Conservation (phyloP, 2,329 filamentous ascomycete genomes). For the Penicillium sclerotigenum region DNA sequence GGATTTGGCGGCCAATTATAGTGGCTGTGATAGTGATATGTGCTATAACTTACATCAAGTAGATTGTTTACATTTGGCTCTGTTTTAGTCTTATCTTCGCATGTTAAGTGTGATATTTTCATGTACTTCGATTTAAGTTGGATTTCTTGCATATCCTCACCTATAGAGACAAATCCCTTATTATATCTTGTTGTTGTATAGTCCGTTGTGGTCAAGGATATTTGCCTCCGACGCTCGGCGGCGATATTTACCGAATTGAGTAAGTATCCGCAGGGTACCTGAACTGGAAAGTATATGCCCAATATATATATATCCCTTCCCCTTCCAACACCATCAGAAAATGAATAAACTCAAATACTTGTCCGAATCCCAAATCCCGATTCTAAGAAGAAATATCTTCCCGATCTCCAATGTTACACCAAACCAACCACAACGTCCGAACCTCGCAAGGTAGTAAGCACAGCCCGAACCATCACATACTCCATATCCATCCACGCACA, state of each 20-base stretch:
- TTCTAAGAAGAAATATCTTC: not conserved
- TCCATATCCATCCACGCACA: not conserved
- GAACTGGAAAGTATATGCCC: not conserved
- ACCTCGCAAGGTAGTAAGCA: slow-evolving; percentile 5
- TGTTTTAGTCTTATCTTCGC: not conserved
- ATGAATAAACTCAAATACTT: not conserved
- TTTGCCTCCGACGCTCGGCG: not conserved
- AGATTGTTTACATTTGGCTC: not conserved
- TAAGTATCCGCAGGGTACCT: not conserved
- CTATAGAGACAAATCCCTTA: not conserved
- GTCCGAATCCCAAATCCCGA: not conserved
- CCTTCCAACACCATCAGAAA: not conserved
- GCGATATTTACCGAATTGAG: not conserved
- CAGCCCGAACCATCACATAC: not conserved
- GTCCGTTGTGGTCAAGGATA: not conserved
- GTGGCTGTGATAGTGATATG: not conserved
- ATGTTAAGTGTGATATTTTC: not conserved
- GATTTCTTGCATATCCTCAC: not conserved
- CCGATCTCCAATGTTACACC: not conserved
- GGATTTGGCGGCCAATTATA: not conserved
- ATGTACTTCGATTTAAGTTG: not conserved
- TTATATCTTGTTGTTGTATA: not conserved
- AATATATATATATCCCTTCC: not conserved
- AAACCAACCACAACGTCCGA: not conserved
- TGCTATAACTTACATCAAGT: not conserved